Base-by-base conservation (phyloP, 305 asterid species). In the Petunia hybrid region DNA sequence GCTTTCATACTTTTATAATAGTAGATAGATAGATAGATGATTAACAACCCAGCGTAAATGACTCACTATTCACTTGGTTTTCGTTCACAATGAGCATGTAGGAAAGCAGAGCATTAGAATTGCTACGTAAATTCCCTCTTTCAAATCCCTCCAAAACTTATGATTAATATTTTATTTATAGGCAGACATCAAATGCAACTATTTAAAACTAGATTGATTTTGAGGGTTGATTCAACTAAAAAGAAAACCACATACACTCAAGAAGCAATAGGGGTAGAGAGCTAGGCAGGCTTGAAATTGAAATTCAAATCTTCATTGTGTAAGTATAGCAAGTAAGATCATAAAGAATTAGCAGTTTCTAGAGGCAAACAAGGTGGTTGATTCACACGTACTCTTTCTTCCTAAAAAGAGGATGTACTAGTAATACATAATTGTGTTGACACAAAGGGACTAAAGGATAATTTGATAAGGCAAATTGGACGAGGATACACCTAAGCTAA, bases 401-500 rank as follows among this genome's bases (percentile, higher is more conserved):
- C 7, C n/a, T 4, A 8, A 5, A 65, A 38, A 65, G n/a, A 64
- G 3, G 38, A 4, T 36, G 22, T 64, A 10, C 10, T 36, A 10
- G n/a, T 65, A 22, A 22, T 2, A 40, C 2, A 66, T 2, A 13
- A 3, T 66, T 8, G 0, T 40, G 73, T 40, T 14, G 51, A 66
- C 73, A 64, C 36, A 9, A 45, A 36, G 70, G n/a, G 70, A 8
- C 42, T 4, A 38, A 63, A 10, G 45, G 70, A 38, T 8, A 38
- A 65, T 5, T 38, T 31, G 43, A 31, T 12, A 3, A 48, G 31
- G 61, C 31, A 71, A 71, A 71, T 5, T 71, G 42, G 78, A 48
- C 51, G 78, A 73, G 78, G 45, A 73, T 73, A 35, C 78, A 71
- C 62, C 42, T 48, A 48, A 71, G 31, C 61, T 31, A 46, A 12